Conservation (phyloP, 495 filamentous ascomycete genomes). For the Penicillium manginii region DNA sequence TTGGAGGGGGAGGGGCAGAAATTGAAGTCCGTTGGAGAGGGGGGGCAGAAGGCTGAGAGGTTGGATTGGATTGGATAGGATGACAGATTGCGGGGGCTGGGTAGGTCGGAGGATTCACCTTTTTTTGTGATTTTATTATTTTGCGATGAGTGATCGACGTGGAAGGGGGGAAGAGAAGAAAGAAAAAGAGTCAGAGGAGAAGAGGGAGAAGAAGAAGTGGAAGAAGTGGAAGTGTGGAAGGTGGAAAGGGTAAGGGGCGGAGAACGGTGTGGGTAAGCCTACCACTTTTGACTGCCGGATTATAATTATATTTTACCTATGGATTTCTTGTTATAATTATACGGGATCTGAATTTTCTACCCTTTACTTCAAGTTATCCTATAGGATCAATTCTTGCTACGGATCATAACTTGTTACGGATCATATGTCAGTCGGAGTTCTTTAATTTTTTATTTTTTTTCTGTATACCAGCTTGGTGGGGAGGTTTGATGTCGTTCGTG, state of each 20-base stretch:
- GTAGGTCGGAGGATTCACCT: background rate
- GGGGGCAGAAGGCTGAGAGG: background rate
- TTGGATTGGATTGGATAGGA: background rate
- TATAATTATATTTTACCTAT: too few species aligned
- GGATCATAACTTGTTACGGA: too few species aligned
- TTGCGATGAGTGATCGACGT: background rate
- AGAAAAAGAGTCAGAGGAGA: constrained; percentile 12
- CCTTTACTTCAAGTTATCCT: too few species aligned
- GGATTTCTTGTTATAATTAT: too few species aligned
- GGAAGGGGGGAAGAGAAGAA: background rate
- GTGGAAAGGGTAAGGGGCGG: background rate
- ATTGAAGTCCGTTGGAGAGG: background rate
- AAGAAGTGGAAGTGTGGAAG: constrained; percentile 2
- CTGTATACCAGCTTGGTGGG: too few species aligned
- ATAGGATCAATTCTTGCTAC: too few species aligned
- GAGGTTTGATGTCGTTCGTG: too few species aligned
- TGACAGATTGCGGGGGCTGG: background rate
- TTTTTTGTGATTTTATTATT: background rate
- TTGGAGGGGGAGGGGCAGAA: constrained; percentile 4
- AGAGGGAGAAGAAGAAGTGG: constrained; percentile 6
- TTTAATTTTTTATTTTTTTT: too few species aligned
- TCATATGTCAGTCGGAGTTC: too few species aligned
- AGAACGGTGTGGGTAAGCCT: constrained; percentile 1
- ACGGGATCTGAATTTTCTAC: too few species aligned
- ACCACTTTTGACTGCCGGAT: too few species aligned